A percentile compares a stretch with the other conserved stretches of the same genome.
phyloP scores from a whole-genome alignment of 179 eudicot genomes.

The Gypsophila paniculata region DNA sequence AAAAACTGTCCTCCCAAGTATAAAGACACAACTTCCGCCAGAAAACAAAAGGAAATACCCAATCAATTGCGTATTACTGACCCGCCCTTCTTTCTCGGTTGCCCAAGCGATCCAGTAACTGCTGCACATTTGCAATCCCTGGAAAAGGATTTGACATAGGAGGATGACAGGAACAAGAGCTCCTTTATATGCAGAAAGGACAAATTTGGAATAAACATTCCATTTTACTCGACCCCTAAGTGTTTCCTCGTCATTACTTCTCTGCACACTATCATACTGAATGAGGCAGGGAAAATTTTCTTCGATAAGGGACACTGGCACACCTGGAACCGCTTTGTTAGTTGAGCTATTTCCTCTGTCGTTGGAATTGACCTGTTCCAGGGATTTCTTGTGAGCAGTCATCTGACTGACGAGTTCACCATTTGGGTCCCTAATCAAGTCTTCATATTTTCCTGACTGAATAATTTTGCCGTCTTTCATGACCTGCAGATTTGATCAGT shows the following conservation, averaged over 20 bases:
- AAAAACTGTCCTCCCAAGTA: constrained; percentile 72
- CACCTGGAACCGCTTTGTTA: constrained; percentile 21
- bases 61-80: constrained; percentile 44
- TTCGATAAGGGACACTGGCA: constrained; percentile 40
- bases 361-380: constrained; percentile 58
- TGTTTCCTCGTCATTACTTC: constrained; percentile 45
- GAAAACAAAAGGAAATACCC: constrained; percentile 56
- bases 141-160: constrained; percentile 72
- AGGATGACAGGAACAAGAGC: constrained; percentile 72
- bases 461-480: constrained; percentile 67
- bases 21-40: constrained; percentile 75
- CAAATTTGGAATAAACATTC: constrained; percentile 58
- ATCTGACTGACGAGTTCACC: constrained; percentile 61
- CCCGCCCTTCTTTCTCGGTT: constrained; percentile 48
- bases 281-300: constrained; percentile 30
- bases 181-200: constrained; percentile 67
- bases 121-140: constrained; percentile 69
- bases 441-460: constrained; percentile 60
- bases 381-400: constrained; percentile 56
- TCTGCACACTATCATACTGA: constrained; percentile 28
- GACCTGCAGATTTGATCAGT: constrained; percentile 39
- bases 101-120: constrained; percentile 96
- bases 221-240: constrained; percentile 66
- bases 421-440: constrained; percentile 42
- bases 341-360: constrained; percentile 15